Evolutionary conservation across 1,284 basidiomycete species (phyloP).

Genomic region (Earliella scabrosa): DNA sequence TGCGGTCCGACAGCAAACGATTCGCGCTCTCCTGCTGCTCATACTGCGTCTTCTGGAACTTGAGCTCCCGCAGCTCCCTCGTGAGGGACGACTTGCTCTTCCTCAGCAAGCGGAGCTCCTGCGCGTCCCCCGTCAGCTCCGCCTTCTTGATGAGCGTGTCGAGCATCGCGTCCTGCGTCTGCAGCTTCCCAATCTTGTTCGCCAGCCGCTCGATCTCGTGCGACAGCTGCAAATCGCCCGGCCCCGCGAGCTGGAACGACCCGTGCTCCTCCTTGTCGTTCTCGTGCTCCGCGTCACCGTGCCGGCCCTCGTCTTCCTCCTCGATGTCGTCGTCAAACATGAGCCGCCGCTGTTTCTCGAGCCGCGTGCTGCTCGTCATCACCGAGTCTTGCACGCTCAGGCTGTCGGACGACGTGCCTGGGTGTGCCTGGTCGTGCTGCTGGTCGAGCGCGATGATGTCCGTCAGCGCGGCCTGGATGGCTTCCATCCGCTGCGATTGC

Average conservation of each 20-base stretch:
- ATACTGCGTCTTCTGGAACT: constrained; percentile 90
- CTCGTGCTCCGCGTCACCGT: constrained; percentile 45
- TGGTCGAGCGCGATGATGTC: constrained; percentile 90
- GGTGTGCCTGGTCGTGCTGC: constrained; percentile 34
- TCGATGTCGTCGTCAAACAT: constrained; percentile 41
- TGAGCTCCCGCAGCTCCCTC: constrained; percentile 82
- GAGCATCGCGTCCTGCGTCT: constrained; percentile 83
- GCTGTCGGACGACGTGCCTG: constrained; percentile 21
- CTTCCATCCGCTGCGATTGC: constrained; percentile 78
- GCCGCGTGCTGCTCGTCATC: constrained; percentile 5
- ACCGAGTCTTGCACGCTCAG: constrained; percentile 19
- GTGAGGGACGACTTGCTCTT: constrained; percentile 83
- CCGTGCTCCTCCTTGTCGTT: constrained; percentile 50
- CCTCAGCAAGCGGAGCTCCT: constrained; percentile 82
- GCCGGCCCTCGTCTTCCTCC: constrained; percentile 46
- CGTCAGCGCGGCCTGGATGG: constrained; percentile 91
- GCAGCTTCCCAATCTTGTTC: constrained; percentile 76
- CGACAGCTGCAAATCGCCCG: constrained; percentile 86
- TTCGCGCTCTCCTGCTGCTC: constrained; percentile 90
- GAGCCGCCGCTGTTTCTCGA: constrained; percentile 22
- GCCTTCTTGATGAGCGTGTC: constrained; percentile 91
- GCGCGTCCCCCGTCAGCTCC: constrained; percentile 88
- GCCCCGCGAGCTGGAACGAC: constrained; percentile 74
- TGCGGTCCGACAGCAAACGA: constrained; percentile 79
- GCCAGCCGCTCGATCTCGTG: constrained; percentile 80